These are phyloP conservation scores for Gnaphalium uliginosum DNA, from an alignment of 129 eudicot species.

Conservation along the genomic window DNA sequence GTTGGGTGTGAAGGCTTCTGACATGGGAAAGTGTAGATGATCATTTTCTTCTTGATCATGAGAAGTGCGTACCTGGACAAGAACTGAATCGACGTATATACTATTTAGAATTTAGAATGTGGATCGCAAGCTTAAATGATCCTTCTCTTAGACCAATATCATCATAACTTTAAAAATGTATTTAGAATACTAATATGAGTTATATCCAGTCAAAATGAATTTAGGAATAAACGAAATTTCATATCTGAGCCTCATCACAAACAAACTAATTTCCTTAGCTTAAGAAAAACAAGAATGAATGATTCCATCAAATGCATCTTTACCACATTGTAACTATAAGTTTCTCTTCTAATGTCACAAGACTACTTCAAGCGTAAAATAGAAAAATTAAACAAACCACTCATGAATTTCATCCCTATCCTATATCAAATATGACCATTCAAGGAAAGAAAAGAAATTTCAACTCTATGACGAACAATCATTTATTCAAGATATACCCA, in stretches of 20 bases:
- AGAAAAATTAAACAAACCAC: conserved; percentile 21
- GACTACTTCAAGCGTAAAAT: conserved; percentile 15
- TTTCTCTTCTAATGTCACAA: conserved; percentile 30
- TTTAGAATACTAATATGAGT: background rate
- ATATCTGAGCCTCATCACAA: background rate
- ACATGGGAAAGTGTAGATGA: too few species aligned
- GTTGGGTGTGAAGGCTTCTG: too few species aligned
- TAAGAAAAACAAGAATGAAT: conserved; percentile 21
- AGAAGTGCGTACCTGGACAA: too few species aligned
- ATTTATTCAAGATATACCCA: conserved; percentile 72
- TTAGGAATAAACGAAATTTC: background rate
- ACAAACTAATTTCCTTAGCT: conserved; percentile 22
- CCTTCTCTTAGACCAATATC: too few species aligned
- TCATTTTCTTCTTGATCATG: too few species aligned
- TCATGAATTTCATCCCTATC: conserved; percentile 28
- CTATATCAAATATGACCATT: conserved; percentile 34
- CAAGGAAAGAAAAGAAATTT: conserved; percentile 17
- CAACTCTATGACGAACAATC: conserved; percentile 19
- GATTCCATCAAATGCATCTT: conserved; percentile 19
- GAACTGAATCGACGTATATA: too few species aligned
- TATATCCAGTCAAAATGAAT: background rate
- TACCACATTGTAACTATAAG: conserved; percentile 28
- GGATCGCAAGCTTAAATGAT: too few species aligned
- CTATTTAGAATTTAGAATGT: too few species aligned
- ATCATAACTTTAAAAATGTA: too few species aligned